Base-by-base conservation (phyloP, 352 stramenopile genomes). In the Phytophthora agathidicida region DNA sequence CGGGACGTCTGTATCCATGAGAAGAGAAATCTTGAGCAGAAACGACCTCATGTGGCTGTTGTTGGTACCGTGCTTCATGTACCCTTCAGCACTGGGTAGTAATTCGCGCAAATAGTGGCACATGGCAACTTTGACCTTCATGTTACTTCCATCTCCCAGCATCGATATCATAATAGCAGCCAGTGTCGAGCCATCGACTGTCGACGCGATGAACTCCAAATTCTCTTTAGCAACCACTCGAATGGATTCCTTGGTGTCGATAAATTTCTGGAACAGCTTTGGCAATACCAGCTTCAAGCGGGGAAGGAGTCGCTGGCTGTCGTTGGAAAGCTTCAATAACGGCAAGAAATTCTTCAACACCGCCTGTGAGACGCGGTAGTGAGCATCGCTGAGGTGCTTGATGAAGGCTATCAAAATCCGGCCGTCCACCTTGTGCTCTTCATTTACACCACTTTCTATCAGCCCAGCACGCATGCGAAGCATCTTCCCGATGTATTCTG, bases 331-430 rank as follows among this genome's bases (percentile, higher is more conserved):
- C 17, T 81, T 73, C n/a, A 92, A 22, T 16, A 86, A 63, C 5
- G 72, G 60, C 17, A 89, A 45, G 19, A 93, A 68, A 27, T 75
- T 65, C 31, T 82, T 83, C 3, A 93, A 60, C n/a, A 85, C 77
- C 14, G 71, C 68, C 35, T 93, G 86, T 3, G 79, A 77, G 1
- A 95, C 82, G 1, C 86, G 80, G 48, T 93, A 92, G 24, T 95
- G 86, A 14, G 70, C 51, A 36, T 95, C 86, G 7, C 64, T 76
- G 17, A 95, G 43, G 59, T 90, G 80, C 14, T 86, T 80, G 19
- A 93, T 73, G 14, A 89, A 82, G 1, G 65, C 67, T 0, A 46
- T 30, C 11, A 91, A 36, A 22, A 91, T 75, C 5, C 75, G 74
- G n/a, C 77, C 79, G 36, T 92, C 80, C 26, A 89, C 49, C 28